Conservation (phyloP, 129 eudicot genomes). For the Saussurea involucrata region DNA sequence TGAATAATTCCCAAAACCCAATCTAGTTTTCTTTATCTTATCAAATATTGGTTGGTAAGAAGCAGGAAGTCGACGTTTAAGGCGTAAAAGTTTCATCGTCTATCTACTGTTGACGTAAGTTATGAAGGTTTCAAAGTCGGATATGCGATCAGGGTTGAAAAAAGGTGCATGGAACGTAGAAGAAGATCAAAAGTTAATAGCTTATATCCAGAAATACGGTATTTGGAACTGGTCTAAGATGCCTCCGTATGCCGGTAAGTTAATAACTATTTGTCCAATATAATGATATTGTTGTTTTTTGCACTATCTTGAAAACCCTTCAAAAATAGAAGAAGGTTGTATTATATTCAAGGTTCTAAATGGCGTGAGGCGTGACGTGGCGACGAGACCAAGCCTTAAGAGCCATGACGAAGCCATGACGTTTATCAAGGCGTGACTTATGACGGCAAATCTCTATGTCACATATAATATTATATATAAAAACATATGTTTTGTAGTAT, state of each 20-base stretch:
- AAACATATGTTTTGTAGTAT: too few relatives aligned
- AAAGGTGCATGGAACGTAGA: conserved; percentile 28
- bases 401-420: too few relatives aligned
- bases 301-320: background rate
- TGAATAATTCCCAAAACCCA: background rate
- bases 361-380: too few relatives aligned
- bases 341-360: too few relatives aligned
- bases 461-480: too few relatives aligned
- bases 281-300: background rate
- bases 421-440: too few relatives aligned
- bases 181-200: conserved; percentile 28
- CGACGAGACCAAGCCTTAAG: too few relatives aligned
- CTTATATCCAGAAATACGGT: conserved; percentile 20
- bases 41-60: background rate
- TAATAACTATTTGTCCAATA: background rate
- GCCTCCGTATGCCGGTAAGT: conserved; percentile 28
- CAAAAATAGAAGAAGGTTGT: background rate
- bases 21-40: background rate
- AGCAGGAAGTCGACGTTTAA: background rate
- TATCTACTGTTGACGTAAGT: background rate
- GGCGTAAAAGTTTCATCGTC: background rate
- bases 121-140: conserved; percentile 14
- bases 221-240: conserved; percentile 33
- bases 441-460: too few relatives aligned
- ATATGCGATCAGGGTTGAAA: conserved; percentile 3